Evolutionary conservation across 2,329 filamentous ascomycete species (phyloP).

Genomic region (Zymoseptoria ardabiliae): DNA sequence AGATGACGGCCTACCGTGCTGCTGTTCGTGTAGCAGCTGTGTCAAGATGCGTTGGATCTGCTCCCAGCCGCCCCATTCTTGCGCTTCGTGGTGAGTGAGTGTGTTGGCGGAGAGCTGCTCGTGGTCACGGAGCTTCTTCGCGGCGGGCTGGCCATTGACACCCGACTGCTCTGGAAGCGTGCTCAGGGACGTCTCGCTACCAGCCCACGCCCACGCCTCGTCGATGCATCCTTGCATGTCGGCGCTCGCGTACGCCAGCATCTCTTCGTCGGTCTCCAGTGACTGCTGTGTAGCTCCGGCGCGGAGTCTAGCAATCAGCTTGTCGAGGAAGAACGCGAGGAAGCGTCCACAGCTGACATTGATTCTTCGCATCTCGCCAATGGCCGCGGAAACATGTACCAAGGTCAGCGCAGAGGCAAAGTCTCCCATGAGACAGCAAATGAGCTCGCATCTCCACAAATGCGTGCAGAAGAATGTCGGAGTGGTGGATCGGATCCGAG

Average conservation of each 20-base stretch:
- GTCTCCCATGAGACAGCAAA: constrained; percentile 68
- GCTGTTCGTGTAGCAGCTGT: constrained; percentile 46
- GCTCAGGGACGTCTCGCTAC: constrained; percentile 37
- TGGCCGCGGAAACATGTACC: constrained; percentile 61
- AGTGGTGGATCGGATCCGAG: constrained; percentile 57
- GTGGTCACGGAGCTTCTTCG: constrained; percentile 11
- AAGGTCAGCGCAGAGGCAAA: constrained; percentile 67
- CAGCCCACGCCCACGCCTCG: constrained; percentile 73
- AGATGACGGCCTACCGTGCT: constrained; percentile 14
- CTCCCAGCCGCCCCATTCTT: constrained; percentile 76
- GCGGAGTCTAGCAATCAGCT: constrained; percentile 52
- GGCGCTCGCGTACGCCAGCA: constrained; percentile 76
- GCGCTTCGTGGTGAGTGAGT: constrained; percentile 25
- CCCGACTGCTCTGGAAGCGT: constrained; percentile 11
- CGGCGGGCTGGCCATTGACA: constrained; percentile 12
- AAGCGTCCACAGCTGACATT: constrained; percentile 75
- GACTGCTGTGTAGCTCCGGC: constrained; percentile 33
- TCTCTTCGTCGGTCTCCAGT: constrained; percentile 69
- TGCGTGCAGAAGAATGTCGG: constrained; percentile 73
- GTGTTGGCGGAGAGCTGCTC: constrained; percentile 19
- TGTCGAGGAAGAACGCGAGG: constrained; percentile 69
- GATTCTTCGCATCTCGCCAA: constrained; percentile 64
- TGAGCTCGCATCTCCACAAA: constrained; percentile 77
- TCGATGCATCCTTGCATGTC: constrained; percentile 77
- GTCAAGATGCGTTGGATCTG: constrained; percentile 59